phyloP scores from a whole-genome alignment of 192 early-diverging fungal species.

The Coemansia sp. region DNA sequence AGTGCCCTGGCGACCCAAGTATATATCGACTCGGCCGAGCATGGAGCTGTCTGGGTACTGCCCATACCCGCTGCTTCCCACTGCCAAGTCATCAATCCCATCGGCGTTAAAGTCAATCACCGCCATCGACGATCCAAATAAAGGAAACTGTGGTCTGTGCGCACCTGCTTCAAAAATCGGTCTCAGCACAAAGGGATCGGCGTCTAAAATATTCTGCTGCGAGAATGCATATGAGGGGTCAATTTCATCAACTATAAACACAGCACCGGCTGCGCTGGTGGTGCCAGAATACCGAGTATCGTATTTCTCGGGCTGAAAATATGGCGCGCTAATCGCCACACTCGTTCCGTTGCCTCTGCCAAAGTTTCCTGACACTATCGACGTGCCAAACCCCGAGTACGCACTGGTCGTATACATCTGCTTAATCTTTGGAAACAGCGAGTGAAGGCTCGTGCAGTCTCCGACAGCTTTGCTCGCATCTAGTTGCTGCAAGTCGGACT shows the following conservation, averaged over 20 bases:
- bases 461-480: not conserved
- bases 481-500: not conserved
- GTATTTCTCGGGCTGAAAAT: slow-evolving; percentile 28
- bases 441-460: slow-evolving; percentile 30
- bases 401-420: slow-evolving; percentile 47
- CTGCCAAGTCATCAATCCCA: slow-evolving; percentile 82
- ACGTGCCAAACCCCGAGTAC: slow-evolving; percentile 69
- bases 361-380: slow-evolving; percentile 69
- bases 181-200: slow-evolving; percentile 39
- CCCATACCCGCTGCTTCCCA: slow-evolving; percentile 63
- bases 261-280: slow-evolving; percentile 50
- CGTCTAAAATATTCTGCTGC: slow-evolving; percentile 50
- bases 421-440: slow-evolving; percentile 47
- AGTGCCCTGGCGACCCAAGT: slow-evolving; percentile 58
- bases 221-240: slow-evolving; percentile 14
- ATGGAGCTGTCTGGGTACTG: slow-evolving; percentile 22
- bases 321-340: slow-evolving; percentile 68
- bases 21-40: slow-evolving; percentile 66
- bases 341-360: slow-evolving; percentile 59
- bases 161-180: slow-evolving; percentile 18
- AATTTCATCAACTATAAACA: slow-evolving; percentile 50
- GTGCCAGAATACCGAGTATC: not conserved
- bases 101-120: slow-evolving; percentile 83
- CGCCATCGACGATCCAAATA: slow-evolving; percentile 76
- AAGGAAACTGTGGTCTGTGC: slow-evolving; percentile 15